Evolutionary conservation across 805 yeast species (phyloP).

Genomic region (Debaryomyces castellii): DNA sequence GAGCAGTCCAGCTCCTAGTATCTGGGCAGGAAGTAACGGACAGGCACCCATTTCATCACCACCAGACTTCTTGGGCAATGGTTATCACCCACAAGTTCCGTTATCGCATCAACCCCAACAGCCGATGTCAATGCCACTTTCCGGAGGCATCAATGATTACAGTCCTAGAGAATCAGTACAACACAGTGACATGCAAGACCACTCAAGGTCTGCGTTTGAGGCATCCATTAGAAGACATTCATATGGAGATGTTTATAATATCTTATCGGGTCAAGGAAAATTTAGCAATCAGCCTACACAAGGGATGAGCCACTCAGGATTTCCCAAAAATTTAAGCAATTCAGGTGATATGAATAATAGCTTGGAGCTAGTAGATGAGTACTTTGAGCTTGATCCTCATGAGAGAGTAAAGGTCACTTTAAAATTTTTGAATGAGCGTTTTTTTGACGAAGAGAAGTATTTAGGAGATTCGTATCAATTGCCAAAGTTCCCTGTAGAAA

Average conservation of each 20-base stretch:
- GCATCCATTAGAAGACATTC: conserved; percentile 12
- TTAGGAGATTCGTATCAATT: conserved; percentile 31
- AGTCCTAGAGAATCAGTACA: conserved; percentile 5
- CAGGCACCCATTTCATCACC: conserved; percentile 3
- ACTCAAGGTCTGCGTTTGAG: conserved; percentile 4
- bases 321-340: conserved; percentile 1
- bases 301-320: background rate
- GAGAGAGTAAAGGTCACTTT: conserved; percentile 37
- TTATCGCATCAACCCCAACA: conserved; percentile 4
- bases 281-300: background rate
- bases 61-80: conserved; percentile 3
- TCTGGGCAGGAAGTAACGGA: conserved; percentile 3
- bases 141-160: conserved; percentile 2
- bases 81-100: conserved; percentile 1
- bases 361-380: conserved; percentile 25
- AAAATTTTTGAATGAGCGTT: conserved; percentile 25
- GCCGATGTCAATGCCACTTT: background rate
- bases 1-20: conserved; percentile 9
- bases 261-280: background rate
- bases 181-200: background rate
- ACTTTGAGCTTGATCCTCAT: conserved; percentile 39
- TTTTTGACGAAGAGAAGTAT: conserved; percentile 28
- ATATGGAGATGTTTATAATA: conserved; percentile 9
- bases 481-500: conserved; percentile 37
- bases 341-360: conserved; percentile 9